These are phyloP conservation scores for Verticillium longisporum DNA, from an alignment of 2,329 filamentous ascomycete species.

Conservation along the genomic window DNA sequence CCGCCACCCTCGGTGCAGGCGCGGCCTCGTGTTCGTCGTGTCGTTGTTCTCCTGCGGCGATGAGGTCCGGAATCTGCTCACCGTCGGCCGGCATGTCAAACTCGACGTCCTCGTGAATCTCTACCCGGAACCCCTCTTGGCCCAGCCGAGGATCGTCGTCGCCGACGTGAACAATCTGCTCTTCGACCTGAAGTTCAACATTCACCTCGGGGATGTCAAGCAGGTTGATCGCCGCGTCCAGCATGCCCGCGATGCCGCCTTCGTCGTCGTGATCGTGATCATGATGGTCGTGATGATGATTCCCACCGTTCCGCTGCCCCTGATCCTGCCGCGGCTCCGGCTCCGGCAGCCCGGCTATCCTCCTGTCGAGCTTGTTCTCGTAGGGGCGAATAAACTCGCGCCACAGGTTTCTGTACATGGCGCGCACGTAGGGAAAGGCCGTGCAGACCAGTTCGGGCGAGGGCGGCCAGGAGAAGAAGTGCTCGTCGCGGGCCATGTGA, in stretches of 20 bases:
- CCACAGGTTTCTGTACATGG: conserved; percentile 39
- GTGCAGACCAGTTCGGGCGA: conserved; percentile 44
- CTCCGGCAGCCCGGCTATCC: conserved; percentile 30
- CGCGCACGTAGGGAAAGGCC: conserved; percentile 38
- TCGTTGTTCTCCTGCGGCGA: background rate
- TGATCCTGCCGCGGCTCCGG: conserved; percentile 1
- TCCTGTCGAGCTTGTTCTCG: conserved; percentile 41
- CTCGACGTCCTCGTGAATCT: conserved; percentile 4
- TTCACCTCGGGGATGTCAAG: conserved; percentile 14
- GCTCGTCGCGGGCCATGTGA: conserved; percentile 34
- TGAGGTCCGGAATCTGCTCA: background rate
- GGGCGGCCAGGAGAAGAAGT: conserved; percentile 46
- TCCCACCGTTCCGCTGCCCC: background rate
- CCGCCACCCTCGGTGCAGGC: conserved; percentile 5
- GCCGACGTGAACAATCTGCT: conserved; percentile 23
- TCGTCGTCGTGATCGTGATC: conserved; percentile 3
- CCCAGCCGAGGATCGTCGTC: conserved; percentile 18
- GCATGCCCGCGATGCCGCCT: conserved; percentile 14
- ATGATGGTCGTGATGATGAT: background rate
- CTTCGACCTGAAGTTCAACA: conserved; percentile 12
- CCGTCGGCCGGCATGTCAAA: conserved; percentile 8
- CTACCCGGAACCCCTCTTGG: background rate
- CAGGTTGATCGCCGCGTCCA: conserved; percentile 14
- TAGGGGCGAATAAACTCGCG: conserved; percentile 36
- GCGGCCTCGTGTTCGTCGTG: conserved; percentile 19